A percentile compares a stretch with the other conserved stretches of the same genome.
Evolutionary conservation across 495 filamentous ascomycete species (phyloP).

Genomic region (Podospora fimiseda): DNA sequence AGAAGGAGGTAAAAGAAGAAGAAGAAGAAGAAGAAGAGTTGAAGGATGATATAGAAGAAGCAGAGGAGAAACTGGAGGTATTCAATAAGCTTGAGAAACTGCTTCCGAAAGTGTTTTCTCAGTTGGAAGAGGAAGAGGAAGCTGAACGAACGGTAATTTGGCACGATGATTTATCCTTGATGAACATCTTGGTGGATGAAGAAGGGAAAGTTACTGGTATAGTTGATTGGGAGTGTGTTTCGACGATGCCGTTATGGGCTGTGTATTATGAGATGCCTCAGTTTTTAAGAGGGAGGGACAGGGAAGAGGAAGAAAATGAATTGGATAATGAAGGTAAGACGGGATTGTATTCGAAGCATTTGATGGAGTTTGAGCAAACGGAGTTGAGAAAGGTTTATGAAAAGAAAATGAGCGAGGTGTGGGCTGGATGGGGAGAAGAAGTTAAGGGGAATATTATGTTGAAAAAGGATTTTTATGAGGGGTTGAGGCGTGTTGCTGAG

Average conservation of each 20-base stretch:
- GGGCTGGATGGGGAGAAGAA: constrained; percentile 1
- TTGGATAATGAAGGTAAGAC: neutral
- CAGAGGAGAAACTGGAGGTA: neutral
- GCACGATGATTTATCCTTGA: constrained; percentile 35
- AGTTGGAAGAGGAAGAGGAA: constrained; percentile 1
- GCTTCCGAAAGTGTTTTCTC: neutral
- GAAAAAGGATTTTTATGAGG: neutral
- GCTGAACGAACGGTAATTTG: constrained; percentile 21
- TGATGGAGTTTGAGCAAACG: constrained; percentile 8
- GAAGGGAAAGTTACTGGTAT: constrained; percentile 28
- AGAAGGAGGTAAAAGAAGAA: neutral
- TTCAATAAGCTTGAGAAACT: neutral
- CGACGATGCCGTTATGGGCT: neutral
- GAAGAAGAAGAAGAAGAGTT: neutral
- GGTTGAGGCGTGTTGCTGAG: no score
- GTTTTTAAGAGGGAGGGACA: constrained; percentile 1
- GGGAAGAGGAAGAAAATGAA: constrained; percentile 4
- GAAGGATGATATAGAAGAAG: no score
- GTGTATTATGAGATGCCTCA: neutral
- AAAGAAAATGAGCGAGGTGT: neutral
- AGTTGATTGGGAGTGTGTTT: constrained; percentile 43
- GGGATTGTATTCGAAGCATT: constrained; percentile 5
- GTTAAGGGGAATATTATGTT: neutral
- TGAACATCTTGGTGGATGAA: constrained; percentile 38
- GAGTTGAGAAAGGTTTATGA: constrained; percentile 2